Evolutionary conservation across 495 filamentous ascomycete species (phyloP).

Genomic region (Delitschia confertaspora): DNA sequence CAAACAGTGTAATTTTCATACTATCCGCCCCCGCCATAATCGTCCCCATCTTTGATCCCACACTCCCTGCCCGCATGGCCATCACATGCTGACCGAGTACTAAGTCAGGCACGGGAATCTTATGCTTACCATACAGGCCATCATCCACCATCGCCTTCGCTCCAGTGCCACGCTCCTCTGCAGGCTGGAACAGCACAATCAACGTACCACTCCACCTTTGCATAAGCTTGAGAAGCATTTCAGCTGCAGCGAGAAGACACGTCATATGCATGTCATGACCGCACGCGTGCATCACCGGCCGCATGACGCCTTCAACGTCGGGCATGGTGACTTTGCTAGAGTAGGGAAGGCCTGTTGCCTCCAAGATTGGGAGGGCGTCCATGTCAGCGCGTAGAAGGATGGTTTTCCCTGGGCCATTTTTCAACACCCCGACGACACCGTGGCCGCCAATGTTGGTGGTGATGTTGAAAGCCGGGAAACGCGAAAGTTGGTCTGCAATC

Average conservation of each 20-base stretch:
- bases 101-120: constrained; percentile 45
- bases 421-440: constrained; percentile 46
- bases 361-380: constrained; percentile 52
- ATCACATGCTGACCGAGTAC: constrained; percentile 51
- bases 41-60: background rate
- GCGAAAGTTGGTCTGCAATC: constrained; percentile 36
- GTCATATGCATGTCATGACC: constrained; percentile 57
- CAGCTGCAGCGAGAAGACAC: constrained; percentile 42
- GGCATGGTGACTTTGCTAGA: constrained; percentile 39
- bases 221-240: constrained; percentile 36
- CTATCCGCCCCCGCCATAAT: constrained; percentile 1
- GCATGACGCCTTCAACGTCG: constrained; percentile 38
- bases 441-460: constrained; percentile 46
- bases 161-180: constrained; percentile 48
- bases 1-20: constrained; percentile 2
- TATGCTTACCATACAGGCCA: constrained; percentile 45
- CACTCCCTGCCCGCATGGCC: constrained; percentile 28
- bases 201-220: constrained; percentile 48
- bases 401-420: constrained; percentile 47
- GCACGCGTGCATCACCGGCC: constrained; percentile 58
- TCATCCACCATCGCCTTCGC: constrained; percentile 55
- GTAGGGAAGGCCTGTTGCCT: constrained; percentile 49
- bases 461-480: constrained; percentile 38
- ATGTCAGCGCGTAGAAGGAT: constrained; percentile 52
- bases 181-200: constrained; percentile 51